A percentile compares a stretch with the other conserved stretches of the same genome.
Conservation (phyloP, 192 early-diverging fungal species). For the Backusella morwellensis region DNA sequence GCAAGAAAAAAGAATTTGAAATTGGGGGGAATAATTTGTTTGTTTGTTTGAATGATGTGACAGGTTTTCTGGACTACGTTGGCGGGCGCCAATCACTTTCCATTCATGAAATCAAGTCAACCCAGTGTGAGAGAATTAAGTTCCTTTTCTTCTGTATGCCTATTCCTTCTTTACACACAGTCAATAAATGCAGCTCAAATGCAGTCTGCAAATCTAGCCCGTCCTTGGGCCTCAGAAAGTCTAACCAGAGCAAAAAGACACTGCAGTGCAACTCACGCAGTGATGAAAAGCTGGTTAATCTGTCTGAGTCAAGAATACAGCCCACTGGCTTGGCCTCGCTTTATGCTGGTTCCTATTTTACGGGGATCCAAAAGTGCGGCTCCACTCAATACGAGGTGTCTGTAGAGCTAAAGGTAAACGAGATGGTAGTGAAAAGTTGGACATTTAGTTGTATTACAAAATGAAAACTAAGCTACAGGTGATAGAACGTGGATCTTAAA, state of each 20-base stretch:
- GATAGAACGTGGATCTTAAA: slow-evolving; percentile 67
- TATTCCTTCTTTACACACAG: background rate
- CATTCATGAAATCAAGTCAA: too few species aligned
- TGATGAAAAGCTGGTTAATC: slow-evolving; percentile 13
- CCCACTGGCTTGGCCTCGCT: slow-evolving; percentile 30
- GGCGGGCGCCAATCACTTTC: background rate
- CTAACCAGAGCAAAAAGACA: background rate
- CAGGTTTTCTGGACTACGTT: background rate
- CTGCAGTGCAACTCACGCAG: background rate
- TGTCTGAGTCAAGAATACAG: slow-evolving; percentile 13
- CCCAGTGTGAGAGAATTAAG: background rate
- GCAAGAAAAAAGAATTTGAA: background rate
- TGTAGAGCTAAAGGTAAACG: slow-evolving; percentile 68
- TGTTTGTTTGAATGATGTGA: background rate
- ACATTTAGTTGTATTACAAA: background rate
- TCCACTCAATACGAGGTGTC: slow-evolving; percentile 62
- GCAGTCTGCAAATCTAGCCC: background rate
- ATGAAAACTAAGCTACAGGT: background rate
- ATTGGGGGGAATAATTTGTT: background rate
- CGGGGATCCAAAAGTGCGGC: slow-evolving; percentile 61
- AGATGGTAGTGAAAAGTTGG: background rate
- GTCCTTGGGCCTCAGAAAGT: background rate
- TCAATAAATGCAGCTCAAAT: background rate
- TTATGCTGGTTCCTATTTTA: slow-evolving; percentile 61
- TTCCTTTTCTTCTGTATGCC: background rate